A percentile compares a stretch with the other conserved stretches of the same genome.
Conservation (phyloP, 495 filamentous ascomycete genomes). For the Hypoxylon subgilvum region DNA sequence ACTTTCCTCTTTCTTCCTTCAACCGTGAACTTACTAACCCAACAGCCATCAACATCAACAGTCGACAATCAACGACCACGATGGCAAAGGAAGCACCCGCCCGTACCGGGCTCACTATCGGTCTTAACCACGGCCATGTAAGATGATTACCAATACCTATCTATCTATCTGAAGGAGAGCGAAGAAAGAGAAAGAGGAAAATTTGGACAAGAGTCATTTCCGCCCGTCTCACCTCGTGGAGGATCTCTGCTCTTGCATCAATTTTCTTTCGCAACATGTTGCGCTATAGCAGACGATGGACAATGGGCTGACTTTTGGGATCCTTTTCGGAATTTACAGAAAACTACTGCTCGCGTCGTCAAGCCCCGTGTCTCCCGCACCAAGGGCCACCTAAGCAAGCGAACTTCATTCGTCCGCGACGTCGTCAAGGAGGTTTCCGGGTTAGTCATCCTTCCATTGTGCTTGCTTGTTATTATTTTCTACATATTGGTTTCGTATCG, state of each 20-base stretch:
- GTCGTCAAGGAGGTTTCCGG: constrained; percentile 95
- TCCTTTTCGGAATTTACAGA: constrained; percentile 63
- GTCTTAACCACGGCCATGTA: constrained; percentile 91
- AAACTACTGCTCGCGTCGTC: constrained; percentile 84
- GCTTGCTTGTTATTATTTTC: too few relatives aligned
- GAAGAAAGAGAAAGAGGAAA: constrained; percentile 2
- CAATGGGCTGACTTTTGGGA: constrained; percentile 52
- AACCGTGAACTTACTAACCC: constrained; percentile 40
- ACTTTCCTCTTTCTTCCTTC: constrained; percentile 16
- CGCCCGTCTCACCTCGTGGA: constrained; percentile 66
- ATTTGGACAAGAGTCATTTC: constrained; percentile 35
- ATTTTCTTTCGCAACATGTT: constrained; percentile 39
- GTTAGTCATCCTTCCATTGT: too few relatives aligned
- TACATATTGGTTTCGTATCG: background rate
- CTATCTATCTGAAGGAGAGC: constrained; percentile 15
- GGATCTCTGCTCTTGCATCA: constrained; percentile 59
- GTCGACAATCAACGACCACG: constrained; percentile 35
- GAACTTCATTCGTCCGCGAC: constrained; percentile 82
- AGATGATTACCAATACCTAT: constrained; percentile 28
- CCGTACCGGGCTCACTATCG: constrained; percentile 77
- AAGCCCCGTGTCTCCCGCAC: constrained; percentile 86
- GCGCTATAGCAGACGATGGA: constrained; percentile 46
- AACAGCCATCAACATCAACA: constrained; percentile 32
- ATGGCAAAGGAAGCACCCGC: constrained; percentile 56
- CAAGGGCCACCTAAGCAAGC: constrained; percentile 91